Base-by-base conservation (phyloP, 1,284 basidiomycete species). In the Puccinia coronata region DNA sequence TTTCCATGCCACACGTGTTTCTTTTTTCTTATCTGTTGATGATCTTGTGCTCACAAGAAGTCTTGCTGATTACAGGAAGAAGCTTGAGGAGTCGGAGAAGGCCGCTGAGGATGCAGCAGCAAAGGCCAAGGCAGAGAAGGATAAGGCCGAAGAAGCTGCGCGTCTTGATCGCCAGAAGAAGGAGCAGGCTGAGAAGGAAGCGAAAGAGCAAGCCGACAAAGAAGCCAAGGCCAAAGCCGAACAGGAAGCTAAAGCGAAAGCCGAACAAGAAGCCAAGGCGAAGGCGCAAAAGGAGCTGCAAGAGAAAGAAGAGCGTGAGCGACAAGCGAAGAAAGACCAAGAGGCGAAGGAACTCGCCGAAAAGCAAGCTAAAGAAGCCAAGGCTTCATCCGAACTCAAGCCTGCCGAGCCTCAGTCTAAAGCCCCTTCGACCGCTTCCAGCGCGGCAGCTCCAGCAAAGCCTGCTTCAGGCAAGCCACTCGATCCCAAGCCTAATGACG, bases 131-230 rank as follows among this genome's bases (percentile, higher is more conserved):
- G 82, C 82, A 80, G 74, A 36, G 25, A 43, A 61, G 59, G 74
- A 57, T 0, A 79, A 79, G 67, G 77, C 39, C 8, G 87, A 88
- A 59, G 86, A 87, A 63, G 87, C 88, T 82, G 85, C 87, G 28
- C 83, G 87, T 53, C 87, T 88, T 82, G 83, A 82, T 75, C 74
- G 82, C 9, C 49, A 49, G 49, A 65, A 67, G n/a, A 82, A 84
- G 82, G 82, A 84, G 41, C 79, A 80, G 83, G 85, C 69, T 9
- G 78, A 79, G 12, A n/a, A 43, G 31, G 51, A 55, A 41, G 65
- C 77, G 41, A 71, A 70, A 28, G 77, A 70, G 41, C 28, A 41
- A 39, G 65, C 43, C 5, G 67, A 79, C 28, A 39, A 71, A 36
- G 67, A 79, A 43, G 67, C 49, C 53, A 71, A 79, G 51, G 49